Base-by-base conservation (phyloP, 805 yeast species). In the Myxozyma neglecta region DNA sequence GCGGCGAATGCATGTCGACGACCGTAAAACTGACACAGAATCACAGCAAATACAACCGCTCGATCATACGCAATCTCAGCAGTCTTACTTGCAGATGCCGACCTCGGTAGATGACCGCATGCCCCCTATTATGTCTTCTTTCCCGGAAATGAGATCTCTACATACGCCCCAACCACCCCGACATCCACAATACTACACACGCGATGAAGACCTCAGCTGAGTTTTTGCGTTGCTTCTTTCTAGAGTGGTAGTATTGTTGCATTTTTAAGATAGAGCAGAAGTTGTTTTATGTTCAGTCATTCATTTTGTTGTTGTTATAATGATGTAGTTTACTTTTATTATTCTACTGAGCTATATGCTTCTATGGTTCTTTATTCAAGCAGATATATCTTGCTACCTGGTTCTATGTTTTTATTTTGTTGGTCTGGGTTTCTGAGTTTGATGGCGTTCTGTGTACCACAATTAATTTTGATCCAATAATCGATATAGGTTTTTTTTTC, bases 1-100 rank as follows among this genome's bases (percentile, higher is more conserved):
- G 47, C 55, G 61, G 13, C 53, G 60, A 40, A 44, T 57, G 60
- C 29, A 18, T n/a, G 35, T 51, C 13, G 44, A 45, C 50, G 50
- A 53, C 55, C 45, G 32, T 46, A 39, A 37, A 18, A 13, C 13
- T 14, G 29, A n/a, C 2, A 11, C 36, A n/a, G 34, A 51, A 6
- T 18, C 11, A 1, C 55, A 37, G 40, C 32, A 16, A 8, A 37
- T 34, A 40, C 42, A 16, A n/a, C 57, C 35, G 36, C 49, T 3
- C 16, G 29, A 53, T n/a, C 56, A 16, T 18, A 13, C 10, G 24
- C 45, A 13, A 18, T 20, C 37, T 11, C 16, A 34, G 6, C 55
- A 39, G 7, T 18, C 37, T 29, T 24, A 14, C 7, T 18, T 13
- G 50, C 53, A 6, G 34, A 34, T 18, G n/a, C 55, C 1, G 39